Evolutionary conservation across 371 early-diverging fungal genomes (phyloP).

Genomic region (Mortierella sp.): DNA sequence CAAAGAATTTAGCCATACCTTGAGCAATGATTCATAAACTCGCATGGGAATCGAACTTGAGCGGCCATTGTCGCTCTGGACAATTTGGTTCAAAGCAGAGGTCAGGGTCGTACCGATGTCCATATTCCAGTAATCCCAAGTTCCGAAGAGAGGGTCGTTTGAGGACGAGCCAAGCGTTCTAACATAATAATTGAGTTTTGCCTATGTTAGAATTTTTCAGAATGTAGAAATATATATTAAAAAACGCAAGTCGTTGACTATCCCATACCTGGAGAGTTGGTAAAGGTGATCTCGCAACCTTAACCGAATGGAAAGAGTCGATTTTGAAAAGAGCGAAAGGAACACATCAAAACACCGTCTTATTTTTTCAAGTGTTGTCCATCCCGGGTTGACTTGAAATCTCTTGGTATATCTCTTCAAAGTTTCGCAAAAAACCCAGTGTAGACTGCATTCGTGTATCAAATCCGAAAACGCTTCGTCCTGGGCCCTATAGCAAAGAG

Average conservation of each 20-base stretch:
- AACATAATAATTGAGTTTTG: too few relatives aligned
- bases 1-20: too few relatives aligned
- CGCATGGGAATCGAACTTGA: too few relatives aligned
- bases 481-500: slow-evolving; percentile 22
- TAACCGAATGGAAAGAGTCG: slow-evolving; percentile 8
- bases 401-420: slow-evolving; percentile 21
- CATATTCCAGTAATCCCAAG: slow-evolving; percentile 39
- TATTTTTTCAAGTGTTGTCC: slow-evolving; percentile 24
- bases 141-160: slow-evolving; percentile 37
- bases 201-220: too few relatives aligned
- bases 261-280: slow-evolving; percentile 25
- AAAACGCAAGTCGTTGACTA: not conserved
- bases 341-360: slow-evolving; percentile 41
- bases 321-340: slow-evolving; percentile 35
- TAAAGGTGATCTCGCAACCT: slow-evolving; percentile 27
- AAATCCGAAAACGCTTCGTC: slow-evolving; percentile 32
- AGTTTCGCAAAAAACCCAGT: slow-evolving; percentile 37
- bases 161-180: slow-evolving; percentile 8
- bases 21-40: too few relatives aligned
- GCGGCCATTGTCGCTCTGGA: not conserved
- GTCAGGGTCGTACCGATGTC: slow-evolving; percentile 30
- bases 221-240: not conserved
- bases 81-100: slow-evolving; percentile 40
- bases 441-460: slow-evolving; percentile 24
- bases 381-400: slow-evolving; percentile 22